These are phyloP conservation scores for Penicillium paradoxum DNA, from an alignment of 495 filamentous ascomycete species.

Conservation along the genomic window DNA sequence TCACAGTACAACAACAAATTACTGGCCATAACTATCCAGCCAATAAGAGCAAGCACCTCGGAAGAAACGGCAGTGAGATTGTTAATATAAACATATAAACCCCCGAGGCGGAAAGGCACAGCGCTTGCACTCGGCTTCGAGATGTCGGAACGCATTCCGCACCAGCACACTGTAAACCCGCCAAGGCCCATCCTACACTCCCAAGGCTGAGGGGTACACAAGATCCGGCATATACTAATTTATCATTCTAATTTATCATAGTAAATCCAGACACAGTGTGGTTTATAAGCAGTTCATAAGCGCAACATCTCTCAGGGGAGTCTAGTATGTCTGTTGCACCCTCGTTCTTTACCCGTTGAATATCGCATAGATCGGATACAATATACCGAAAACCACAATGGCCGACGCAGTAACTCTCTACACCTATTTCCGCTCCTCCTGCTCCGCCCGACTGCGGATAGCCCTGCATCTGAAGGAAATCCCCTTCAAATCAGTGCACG, in stretches of 20 bases:
- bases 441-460: constrained; percentile 50
- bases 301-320: too few relatives aligned
- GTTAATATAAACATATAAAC: too few relatives aligned
- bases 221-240: not conserved
- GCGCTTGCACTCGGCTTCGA: constrained; percentile 19
- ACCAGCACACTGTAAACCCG: not conserved
- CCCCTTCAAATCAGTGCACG: constrained; percentile 34
- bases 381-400: constrained; percentile 17
- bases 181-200: not conserved
- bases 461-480: constrained; percentile 45
- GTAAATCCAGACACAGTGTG: too few relatives aligned
- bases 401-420: constrained; percentile 36
- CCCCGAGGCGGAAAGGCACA: constrained; percentile 15
- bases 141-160: constrained; percentile 22
- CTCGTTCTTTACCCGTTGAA: too few relatives aligned
- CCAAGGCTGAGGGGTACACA: not conserved
- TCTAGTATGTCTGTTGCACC: too few relatives aligned
- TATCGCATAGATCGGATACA: not conserved
- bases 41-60: too few relatives aligned
- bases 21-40: too few relatives aligned
- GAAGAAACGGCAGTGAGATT: not conserved
- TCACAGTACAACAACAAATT: too few relatives aligned
- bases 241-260: too few relatives aligned
- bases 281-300: too few relatives aligned
- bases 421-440: constrained; percentile 54